Evolutionary conservation across 176 grass and related monocot species (phyloP).

Genomic region (Musa beccarii): DNA sequence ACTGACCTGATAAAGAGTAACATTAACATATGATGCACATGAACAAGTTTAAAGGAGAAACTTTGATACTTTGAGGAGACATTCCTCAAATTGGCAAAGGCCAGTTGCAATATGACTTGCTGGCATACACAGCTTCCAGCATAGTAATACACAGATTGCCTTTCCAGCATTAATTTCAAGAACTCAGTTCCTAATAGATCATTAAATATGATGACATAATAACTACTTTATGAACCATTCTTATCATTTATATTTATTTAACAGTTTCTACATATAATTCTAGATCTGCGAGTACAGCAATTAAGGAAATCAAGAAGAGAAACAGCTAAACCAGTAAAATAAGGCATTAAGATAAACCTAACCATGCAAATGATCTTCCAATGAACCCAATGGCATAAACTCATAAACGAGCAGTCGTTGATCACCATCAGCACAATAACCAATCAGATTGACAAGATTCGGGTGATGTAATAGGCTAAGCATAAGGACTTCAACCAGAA

Average conservation of each 20-base stretch:
- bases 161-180: too few relatives aligned
- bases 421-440: slow-evolving; percentile 92
- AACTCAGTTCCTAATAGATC: not conserved
- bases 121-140: too few relatives aligned
- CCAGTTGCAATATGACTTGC: too few relatives aligned
- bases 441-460: slow-evolving; percentile 94
- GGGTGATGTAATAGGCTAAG: slow-evolving; percentile 85
- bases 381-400: slow-evolving; percentile 77
- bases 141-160: too few relatives aligned
- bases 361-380: slow-evolving; percentile 96
- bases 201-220: not conserved
- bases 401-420: slow-evolving; percentile 95
- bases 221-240: not conserved
- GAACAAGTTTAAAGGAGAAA: too few relatives aligned
- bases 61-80: too few relatives aligned
- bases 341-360: not conserved
- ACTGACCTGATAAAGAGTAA: too few relatives aligned
- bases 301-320: not conserved
- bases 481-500: slow-evolving; percentile 99
- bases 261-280: not conserved
- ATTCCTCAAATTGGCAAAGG: too few relatives aligned
- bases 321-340: not conserved
- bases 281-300: not conserved
- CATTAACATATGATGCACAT: too few relatives aligned
- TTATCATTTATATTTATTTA: not conserved